Percentiles rank a stretch among this genome's conserved stretches.
Conservation (phyloP, 805 yeast species). For the Candida incommunis region DNA sequence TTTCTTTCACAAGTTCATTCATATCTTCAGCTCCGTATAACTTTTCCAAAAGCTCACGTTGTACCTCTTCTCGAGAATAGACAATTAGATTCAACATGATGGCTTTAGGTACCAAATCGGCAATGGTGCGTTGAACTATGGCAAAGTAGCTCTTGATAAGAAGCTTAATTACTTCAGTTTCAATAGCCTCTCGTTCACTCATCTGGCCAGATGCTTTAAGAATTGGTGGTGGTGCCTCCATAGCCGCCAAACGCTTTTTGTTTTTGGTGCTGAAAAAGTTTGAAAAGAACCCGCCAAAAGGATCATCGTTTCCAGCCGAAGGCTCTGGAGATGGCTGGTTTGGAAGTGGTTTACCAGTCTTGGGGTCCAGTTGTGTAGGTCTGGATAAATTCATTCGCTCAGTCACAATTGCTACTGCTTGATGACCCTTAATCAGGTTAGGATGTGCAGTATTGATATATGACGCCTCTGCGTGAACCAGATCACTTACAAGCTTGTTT, state of each 20-base stretch:
- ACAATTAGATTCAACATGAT: slow-evolving; percentile 83
- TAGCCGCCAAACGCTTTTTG: slow-evolving; percentile 80
- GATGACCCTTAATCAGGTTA: slow-evolving; percentile 84
- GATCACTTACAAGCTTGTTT: slow-evolving; percentile 67
- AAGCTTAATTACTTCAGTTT: slow-evolving; percentile 90
- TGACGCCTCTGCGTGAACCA: slow-evolving; percentile 75
- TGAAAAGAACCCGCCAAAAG: slow-evolving; percentile 74
- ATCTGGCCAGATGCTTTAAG: slow-evolving; percentile 81
- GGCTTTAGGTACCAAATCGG: slow-evolving; percentile 90
- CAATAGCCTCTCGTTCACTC: slow-evolving; percentile 91
- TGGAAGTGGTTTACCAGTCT: slow-evolving; percentile 74
- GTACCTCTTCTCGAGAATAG: slow-evolving; percentile 72
- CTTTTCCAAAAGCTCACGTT: slow-evolving; percentile 78
- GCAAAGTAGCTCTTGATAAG: slow-evolving; percentile 79
- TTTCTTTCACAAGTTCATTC: slow-evolving; percentile 74
- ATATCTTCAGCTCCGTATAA: slow-evolving; percentile 62
- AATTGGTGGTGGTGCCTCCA: slow-evolving; percentile 95
- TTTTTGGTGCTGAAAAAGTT: slow-evolving; percentile 87
- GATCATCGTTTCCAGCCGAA: slow-evolving; percentile 29
- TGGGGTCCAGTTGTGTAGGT: slow-evolving; percentile 76
- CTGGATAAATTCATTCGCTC: slow-evolving; percentile 65
- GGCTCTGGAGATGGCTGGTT: slow-evolving; percentile 13
- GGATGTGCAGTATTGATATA: slow-evolving; percentile 98
- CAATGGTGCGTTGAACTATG: slow-evolving; percentile 85
- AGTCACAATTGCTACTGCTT: slow-evolving; percentile 84